These are phyloP conservation scores for Cyberlindnera galapagoensis DNA, from an alignment of 805 yeast genomes.

Conservation along the genomic window DNA sequence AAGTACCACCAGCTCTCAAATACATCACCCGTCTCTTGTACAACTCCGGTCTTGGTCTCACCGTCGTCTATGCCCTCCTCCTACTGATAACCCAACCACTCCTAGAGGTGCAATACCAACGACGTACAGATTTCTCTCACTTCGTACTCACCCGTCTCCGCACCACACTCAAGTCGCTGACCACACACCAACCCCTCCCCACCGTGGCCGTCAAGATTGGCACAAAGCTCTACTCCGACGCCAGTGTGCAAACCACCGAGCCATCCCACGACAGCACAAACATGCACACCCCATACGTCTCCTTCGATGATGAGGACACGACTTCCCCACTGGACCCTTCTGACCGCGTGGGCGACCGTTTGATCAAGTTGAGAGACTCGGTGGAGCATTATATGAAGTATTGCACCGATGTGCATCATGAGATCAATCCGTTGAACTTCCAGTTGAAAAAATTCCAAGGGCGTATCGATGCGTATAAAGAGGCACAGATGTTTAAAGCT, in stretches of 20 bases:
- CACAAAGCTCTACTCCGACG: conserved; percentile 31
- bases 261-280: conserved; percentile 1
- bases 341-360: conserved; percentile 23
- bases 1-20: conserved; percentile 20
- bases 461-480: conserved; percentile 17
- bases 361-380: conserved; percentile 25
- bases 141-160: conserved; percentile 26
- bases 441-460: conserved; percentile 25
- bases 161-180: conserved; percentile 20
- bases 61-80: conserved; percentile 26
- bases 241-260: conserved; percentile 23
- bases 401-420: conserved; percentile 14
- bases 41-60: conserved; percentile 29
- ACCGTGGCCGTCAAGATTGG: conserved; percentile 36
- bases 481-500: conserved; percentile 18
- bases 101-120: conserved; percentile 30
- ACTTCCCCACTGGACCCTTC: conserved; percentile 9
- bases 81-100: conserved; percentile 35
- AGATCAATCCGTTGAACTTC: conserved; percentile 24
- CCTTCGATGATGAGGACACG: conserved; percentile 11
- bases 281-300: conserved; percentile 11
- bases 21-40: conserved; percentile 26
- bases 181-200: conserved; percentile 30
- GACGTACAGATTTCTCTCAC: conserved; percentile 30
- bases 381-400: conserved; percentile 24